These are phyloP conservation scores for Cystobasidium pallidum DNA, from an alignment of 1,284 basidiomycete species.

Conservation along the genomic window DNA sequence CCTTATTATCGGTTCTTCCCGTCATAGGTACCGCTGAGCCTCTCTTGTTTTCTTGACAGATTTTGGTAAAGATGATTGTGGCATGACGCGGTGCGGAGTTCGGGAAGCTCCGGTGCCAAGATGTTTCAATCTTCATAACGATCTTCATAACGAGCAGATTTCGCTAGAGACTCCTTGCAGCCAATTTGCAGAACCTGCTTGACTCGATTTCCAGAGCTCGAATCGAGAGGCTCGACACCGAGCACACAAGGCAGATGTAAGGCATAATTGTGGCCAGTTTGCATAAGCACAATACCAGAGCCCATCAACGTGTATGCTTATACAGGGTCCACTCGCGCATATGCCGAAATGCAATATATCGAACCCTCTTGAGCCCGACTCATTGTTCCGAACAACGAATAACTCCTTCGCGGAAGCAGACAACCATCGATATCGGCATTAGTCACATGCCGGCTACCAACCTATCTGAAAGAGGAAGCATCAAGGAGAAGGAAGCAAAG, in stretches of 20 bases:
- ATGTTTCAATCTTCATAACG: conserved; percentile 28
- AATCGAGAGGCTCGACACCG: conserved; percentile 18
- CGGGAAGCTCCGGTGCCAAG: conserved; percentile 22
- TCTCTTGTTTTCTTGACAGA: neutral
- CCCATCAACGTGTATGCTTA: neutral
- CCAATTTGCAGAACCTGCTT: conserved; percentile 41
- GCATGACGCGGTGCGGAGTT: neutral
- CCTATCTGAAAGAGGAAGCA: no score
- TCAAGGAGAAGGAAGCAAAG: neutral
- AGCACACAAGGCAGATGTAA: conserved; percentile 35
- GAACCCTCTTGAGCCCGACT: conserved; percentile 24
- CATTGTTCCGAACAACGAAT: conserved; percentile 14
- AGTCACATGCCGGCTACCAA: neutral
- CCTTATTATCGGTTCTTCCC: neutral
- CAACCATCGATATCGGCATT: neutral
- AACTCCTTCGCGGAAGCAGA: conserved; percentile 26
- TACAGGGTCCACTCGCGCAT: conserved; percentile 37
- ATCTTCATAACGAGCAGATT: conserved; percentile 38
- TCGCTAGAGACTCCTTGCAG: conserved; percentile 35
- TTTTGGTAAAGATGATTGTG: neutral
- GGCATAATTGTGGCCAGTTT: neutral
- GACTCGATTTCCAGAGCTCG: neutral
- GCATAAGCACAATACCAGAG: neutral
- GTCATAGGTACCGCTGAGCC: neutral
- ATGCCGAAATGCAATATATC: conserved; percentile 40